Conservation (phyloP, 2,329 filamentous ascomycete genomes). For the Ophiosphaerella herpotricha region DNA sequence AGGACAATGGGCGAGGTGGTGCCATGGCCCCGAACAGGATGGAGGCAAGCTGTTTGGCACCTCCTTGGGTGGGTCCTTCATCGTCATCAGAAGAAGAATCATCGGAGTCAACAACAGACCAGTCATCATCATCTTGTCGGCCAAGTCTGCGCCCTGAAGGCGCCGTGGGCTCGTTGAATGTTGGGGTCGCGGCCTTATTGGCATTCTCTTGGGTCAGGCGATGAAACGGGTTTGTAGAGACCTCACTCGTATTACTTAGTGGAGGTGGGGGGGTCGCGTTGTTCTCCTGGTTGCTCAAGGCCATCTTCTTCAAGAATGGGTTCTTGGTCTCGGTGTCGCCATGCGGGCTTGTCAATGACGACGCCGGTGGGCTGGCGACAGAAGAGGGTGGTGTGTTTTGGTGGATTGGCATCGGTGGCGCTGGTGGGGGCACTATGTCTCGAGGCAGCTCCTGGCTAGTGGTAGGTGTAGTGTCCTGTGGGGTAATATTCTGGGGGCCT, state of each 20-base stretch:
- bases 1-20: slow-evolving; percentile 84
- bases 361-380: slow-evolving; percentile 53
- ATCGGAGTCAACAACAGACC: slow-evolving; percentile 78
- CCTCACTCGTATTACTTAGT: slow-evolving; percentile 50
- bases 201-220: slow-evolving; percentile 72
- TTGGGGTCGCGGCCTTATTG: slow-evolving; percentile 49
- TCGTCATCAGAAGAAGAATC: slow-evolving; percentile 71
- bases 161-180: slow-evolving; percentile 53
- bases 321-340: slow-evolving; percentile 83
- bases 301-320: slow-evolving; percentile 90
- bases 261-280: slow-evolving; percentile 49
- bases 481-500: slow-evolving; percentile 70
- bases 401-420: slow-evolving; percentile 49
- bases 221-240: slow-evolving; percentile 91
- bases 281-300: slow-evolving; percentile 65
- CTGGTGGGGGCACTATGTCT: slow-evolving; percentile 52
- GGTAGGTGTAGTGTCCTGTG: slow-evolving; percentile 63
- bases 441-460: slow-evolving; percentile 60
- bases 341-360: slow-evolving; percentile 54
- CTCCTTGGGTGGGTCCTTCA: slow-evolving; percentile 78
- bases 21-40: slow-evolving; percentile 98
- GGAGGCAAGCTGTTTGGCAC: slow-evolving; percentile 89
- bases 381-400: slow-evolving; percentile 54
- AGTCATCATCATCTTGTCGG: slow-evolving; percentile 73
- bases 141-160: slow-evolving; percentile 59